phyloP scores from a whole-genome alignment of 179 eudicot species.

The Amaranthus tricolor region DNA sequence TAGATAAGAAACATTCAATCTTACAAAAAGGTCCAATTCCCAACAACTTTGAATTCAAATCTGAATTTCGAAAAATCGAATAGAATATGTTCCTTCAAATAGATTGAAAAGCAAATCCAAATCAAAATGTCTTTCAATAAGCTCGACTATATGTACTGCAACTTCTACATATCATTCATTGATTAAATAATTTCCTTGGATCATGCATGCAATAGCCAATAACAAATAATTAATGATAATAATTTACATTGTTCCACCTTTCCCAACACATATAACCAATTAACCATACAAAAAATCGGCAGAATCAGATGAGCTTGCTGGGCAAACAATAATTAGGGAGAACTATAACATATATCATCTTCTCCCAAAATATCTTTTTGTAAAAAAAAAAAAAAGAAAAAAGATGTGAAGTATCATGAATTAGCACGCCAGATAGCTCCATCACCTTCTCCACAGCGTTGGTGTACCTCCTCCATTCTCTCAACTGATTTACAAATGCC shows the following conservation, averaged over 20 bases:
- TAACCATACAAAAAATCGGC: constrained; percentile 1
- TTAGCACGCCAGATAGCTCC: constrained; percentile 23
- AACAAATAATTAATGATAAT: neutral
- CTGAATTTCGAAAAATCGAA: too few relatives aligned
- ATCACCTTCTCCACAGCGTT: constrained; percentile 36
- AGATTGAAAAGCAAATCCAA: too few relatives aligned
- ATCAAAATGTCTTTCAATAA: too few relatives aligned
- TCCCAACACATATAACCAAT: neutral
- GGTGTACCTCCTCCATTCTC: constrained; percentile 34
- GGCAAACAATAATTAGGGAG: neutral
- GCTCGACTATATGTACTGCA: too few relatives aligned
- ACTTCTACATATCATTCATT: neutral
- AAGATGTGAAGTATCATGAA: neutral
- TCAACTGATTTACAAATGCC: constrained; percentile 34
- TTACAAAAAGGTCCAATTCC: too few relatives aligned
- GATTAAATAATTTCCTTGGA: neutral
- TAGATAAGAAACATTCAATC: too few relatives aligned
- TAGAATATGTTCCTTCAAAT: too few relatives aligned
- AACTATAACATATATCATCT: neutral
- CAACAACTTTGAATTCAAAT: too few relatives aligned
- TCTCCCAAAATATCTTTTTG: neutral
- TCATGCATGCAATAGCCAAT: neutral
- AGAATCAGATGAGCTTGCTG: neutral
- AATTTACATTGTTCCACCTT: neutral
- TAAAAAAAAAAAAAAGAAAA: neutral